Conservation (phyloP, 257 asterid genomes). For the Rehmannia glutinosa region DNA sequence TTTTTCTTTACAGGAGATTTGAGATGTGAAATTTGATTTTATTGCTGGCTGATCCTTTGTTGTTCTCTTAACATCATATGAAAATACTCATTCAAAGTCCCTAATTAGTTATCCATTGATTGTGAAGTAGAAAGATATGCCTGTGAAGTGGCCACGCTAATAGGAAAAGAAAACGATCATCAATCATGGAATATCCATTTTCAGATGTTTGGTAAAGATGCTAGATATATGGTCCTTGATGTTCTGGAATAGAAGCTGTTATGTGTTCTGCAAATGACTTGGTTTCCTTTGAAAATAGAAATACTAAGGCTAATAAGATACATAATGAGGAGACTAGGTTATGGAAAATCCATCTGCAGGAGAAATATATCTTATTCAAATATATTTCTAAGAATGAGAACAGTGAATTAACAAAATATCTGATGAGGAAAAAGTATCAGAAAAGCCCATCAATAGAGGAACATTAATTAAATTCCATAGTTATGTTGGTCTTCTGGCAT, state of each 20-base stretch:
- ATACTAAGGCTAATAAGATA: not conserved
- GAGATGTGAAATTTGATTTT: not conserved
- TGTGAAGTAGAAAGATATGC: not conserved
- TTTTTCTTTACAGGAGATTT: not conserved
- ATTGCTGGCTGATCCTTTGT: not conserved
- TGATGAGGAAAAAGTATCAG: not conserved
- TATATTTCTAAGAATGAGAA: not conserved
- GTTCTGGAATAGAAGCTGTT: not conserved
- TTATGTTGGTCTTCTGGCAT: constrained; percentile 9
- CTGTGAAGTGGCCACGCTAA: not conserved
- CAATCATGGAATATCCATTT: no score
- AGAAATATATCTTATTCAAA: not conserved
- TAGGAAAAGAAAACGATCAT: not conserved
- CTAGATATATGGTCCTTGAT: not conserved
- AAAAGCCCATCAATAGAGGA: constrained; percentile 4
- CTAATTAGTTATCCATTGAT: not conserved
- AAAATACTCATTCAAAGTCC: not conserved
- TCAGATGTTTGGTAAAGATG: not conserved
- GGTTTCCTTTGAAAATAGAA: not conserved
- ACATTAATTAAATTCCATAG: not conserved
- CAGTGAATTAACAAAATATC: not conserved
- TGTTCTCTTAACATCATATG: not conserved
- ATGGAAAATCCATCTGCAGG: not conserved
- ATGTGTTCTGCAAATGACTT: not conserved
- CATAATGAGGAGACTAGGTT: not conserved